Evolutionary conservation across 148 eudicot genomes (phyloP), one percentile per base, ranked within the genome.

Genomic region (Chenopodium quinoa): DNA sequence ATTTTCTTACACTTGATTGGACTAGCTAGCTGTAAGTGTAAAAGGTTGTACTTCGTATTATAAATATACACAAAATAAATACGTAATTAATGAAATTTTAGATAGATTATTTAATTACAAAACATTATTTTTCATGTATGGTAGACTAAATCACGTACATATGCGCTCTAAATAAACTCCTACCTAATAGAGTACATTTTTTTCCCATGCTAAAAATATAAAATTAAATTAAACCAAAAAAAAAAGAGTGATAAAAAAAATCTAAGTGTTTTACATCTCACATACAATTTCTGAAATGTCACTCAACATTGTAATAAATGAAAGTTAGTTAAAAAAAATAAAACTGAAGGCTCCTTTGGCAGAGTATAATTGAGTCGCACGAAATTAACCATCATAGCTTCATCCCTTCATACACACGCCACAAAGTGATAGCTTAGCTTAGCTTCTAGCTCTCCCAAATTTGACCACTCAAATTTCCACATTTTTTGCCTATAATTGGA

Each of bases 331-430:
- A 6, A 40, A 5, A 40, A 40, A 34, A 40, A 3, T 0, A 40
- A 40, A 40, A 40, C 6, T 40, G 44, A 40, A 40, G 44, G 44
- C 44, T 44, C 16, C 52, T 71, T 71, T 62, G 40, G 78, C 79
- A 68, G 46, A 60, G 73, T 71, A 44, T 19, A 70, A 37, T 63
- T 77, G 48, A n/a, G 52, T 25, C 62, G 77, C 60, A 80, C 40
- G 71, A 44, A 50, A 48, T 66, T 46, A 32, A 27, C 62, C 81
- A 84, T 76, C 67, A 76, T 80, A 76, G 50, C 52, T 73, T 72
- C 54, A 47, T 84, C 78, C 27, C 86, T 84, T 77, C 54, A 27
- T 71, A 71, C 76, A 20, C 77, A 84, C 86, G 79, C 69, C 77
- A 71, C 58, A 48, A 40, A 60, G 14, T 79, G 79, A 44, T 40